Evolutionary conservation across 208 protist species (phyloP), one percentile per base, ranked within the genome.

Genomic region (Trypanosoma conorhini): DNA sequence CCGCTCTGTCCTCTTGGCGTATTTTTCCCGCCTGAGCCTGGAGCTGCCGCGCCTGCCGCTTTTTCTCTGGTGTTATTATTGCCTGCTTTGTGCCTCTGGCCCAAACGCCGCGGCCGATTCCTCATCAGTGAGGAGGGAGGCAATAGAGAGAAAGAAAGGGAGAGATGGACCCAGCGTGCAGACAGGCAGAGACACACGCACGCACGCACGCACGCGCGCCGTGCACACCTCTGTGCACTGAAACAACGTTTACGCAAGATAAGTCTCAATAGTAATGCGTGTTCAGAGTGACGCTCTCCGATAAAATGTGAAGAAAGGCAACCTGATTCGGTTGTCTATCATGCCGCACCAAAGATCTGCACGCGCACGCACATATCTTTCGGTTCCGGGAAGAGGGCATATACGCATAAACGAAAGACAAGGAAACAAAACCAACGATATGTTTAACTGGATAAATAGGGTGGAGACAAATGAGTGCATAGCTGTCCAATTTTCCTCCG

Each of bases 81-180:
- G n/a, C 22, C 26, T n/a, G 7, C 19, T 54, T 54, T 54, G 46
- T 54, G 12, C 12, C 9, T 12, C n/a, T 54, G 17, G 50, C 50
- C 50, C 50, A 8, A 54, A 54, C 19, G 26, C 50, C 1, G 26
- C 7, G 50, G 50, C 12, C 17, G n/a, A 54, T 54, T 26, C 22
- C 50, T 54, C 50, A 54, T 5, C 50, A 54, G 26, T 24, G 28
- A 30, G 26, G 5, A 56, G 56, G 2, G 40, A 17, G 33, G 54
- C 28, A 17, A 33, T 9, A 60, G 17, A 60, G 22, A 60, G 51
- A 26, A 57, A 51, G 5, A 65, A 65, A 65, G n/a, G 44, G 44
- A 62, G 26, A 40, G 21, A 62, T 8, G 1, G 44, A 0, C 38
- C 17, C 24, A 64, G 8, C n/a, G n/a, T 31, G 15, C 7, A 65